Evolutionary conservation across 2,329 filamentous ascomycete species (phyloP).

Genomic region (Magnaporthiopsis incrustans): DNA sequence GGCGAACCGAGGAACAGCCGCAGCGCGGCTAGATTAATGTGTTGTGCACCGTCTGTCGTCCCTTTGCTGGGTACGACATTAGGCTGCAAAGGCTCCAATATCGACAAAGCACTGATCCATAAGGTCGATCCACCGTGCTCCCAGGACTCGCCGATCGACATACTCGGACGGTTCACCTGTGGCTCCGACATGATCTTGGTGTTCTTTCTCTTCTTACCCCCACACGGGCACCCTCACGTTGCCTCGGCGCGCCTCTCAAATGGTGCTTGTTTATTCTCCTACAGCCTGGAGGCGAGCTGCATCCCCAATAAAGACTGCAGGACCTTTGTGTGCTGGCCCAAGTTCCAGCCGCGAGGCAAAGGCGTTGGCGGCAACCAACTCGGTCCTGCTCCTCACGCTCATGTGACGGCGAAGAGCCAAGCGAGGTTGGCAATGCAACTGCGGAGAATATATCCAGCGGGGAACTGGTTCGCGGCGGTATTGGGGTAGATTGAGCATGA

Average conservation of each 20-base stretch:
- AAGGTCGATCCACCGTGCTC: background rate
- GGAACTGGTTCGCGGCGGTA: conserved; percentile 1
- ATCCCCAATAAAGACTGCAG: conserved; percentile 1
- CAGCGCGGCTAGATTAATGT: conserved; percentile 3
- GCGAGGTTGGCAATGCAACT: background rate
- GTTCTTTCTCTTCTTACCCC: background rate
- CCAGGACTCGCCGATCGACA: background rate
- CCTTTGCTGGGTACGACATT: conserved; percentile 1
- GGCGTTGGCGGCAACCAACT: background rate
- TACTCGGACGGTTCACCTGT: background rate
- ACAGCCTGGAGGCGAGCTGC: background rate
- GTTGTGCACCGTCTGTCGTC: background rate
- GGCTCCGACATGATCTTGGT: background rate
- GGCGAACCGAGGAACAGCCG: conserved; percentile 2
- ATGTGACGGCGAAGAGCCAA: conserved; percentile 3
- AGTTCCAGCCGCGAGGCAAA: background rate
- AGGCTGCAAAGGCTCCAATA: conserved; percentile 6
- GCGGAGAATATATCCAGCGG: conserved; percentile 6
- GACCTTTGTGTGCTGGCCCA: background rate
- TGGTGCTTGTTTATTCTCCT: background rate
- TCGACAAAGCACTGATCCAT: conserved; percentile 2
- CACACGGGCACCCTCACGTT: background rate
- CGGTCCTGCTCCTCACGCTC: too few relatives aligned
- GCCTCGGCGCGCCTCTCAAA: background rate
- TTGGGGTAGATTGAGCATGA: background rate